phyloP scores from a whole-genome alignment of 2,329 filamentous ascomycete genomes.

The Coniella lustricola region DNA sequence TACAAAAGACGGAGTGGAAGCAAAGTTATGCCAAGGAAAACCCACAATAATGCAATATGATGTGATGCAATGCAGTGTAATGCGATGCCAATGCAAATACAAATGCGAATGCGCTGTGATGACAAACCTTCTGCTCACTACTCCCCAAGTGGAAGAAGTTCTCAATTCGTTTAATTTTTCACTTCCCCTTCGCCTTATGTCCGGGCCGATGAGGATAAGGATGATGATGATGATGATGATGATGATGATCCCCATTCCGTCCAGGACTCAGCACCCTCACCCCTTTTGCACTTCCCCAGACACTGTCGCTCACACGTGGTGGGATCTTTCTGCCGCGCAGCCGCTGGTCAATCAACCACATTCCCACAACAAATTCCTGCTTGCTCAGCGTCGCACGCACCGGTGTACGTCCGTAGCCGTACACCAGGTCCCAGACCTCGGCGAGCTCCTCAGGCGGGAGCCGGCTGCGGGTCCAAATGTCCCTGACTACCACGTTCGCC shows the following conservation, averaged over 20 bases:
- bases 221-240: background rate
- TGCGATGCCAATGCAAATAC: no score
- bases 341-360: slow-evolving; percentile 77
- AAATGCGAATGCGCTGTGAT: background rate
- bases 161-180: no score
- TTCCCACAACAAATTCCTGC: slow-evolving; percentile 73
- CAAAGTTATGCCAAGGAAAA: background rate
- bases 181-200: slow-evolving; percentile 1
- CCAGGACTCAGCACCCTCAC: slow-evolving; percentile 31
- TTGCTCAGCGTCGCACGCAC: slow-evolving; percentile 41
- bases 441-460: slow-evolving; percentile 61
- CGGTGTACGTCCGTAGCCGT: slow-evolving; percentile 42
- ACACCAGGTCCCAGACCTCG: slow-evolving; percentile 72
- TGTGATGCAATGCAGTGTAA: no score
- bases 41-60: background rate
- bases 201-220: slow-evolving; percentile 19
- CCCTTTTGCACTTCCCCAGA: slow-evolving; percentile 63
- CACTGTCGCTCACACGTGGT: slow-evolving; percentile 60
- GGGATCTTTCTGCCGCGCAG: slow-evolving; percentile 75
- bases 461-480: slow-evolving; percentile 68
- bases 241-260: background rate
- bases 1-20: background rate
- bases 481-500: slow-evolving; percentile 60
- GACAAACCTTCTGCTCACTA: background rate
- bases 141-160: no score